Base-by-base conservation (phyloP, 2,329 filamentous ascomycete genomes). In the Macroventuria anomochaeta region DNA sequence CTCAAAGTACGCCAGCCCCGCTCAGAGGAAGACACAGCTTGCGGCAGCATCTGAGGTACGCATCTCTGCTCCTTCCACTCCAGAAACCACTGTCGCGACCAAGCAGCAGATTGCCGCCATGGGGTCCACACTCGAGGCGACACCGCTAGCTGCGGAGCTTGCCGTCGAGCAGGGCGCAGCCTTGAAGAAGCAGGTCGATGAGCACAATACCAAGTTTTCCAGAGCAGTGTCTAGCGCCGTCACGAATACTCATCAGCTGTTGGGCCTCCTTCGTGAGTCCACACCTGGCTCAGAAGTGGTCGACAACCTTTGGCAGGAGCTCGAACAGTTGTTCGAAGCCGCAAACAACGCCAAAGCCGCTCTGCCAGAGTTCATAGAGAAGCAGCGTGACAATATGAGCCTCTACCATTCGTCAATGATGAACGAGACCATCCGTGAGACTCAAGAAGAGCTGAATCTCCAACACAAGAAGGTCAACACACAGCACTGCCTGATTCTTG, bases 401-500 rank as follows among this genome's bases (percentile, higher is more conserved):
- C 52, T 72, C 4, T 61, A 66, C 28, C 64, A 68, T 41, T 53
- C 46, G 7, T 59, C 67, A 1, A 50, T 62, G 41, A 41, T 70
- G 43, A 67, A 67, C n/a, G 59, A 68, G 28, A 61, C 56, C 4
- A 59, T 68, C 13, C 55, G 42, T 7, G 60, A 66, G 2, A 56
- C 61, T 12, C 64, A 68, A 26, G 53, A 63, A 4, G 64, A 71
- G 56, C 46, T 72, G 3, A 61, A 63, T 3, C 48, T 61, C 6
- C 65, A 70, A 43, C 54, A 69, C 42, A 69, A 69, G 46, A 70
- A 69, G 53, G 55, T 67, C 47, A 63, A 66, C 12, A 46, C 67
- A 12, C 67, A 70, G 53, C 62, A 69, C 34, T 53, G 42, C 10
- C 57, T 70, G 3, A 67, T 70, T n/a, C 53, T 68, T 1, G 65